Conservation (phyloP, 2,329 filamentous ascomycete species). For the Fusarium multiceps region DNA sequence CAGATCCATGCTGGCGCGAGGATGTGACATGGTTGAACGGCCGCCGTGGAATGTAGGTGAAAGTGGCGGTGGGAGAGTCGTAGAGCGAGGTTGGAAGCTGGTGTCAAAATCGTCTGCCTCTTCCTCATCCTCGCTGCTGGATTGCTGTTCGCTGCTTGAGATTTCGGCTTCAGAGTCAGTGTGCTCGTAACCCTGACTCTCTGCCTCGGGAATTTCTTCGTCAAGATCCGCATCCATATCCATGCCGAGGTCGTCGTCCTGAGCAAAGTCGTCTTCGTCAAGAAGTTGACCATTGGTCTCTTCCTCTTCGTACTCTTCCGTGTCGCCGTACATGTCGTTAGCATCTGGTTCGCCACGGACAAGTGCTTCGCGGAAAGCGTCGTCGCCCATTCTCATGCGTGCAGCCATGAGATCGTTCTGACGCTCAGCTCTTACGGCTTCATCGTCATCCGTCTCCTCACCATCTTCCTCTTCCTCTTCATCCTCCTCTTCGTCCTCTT, state of each 20-base stretch:
- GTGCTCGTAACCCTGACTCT: slow-evolving; percentile 76
- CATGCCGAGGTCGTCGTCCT: slow-evolving; percentile 47
- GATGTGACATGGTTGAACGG: slow-evolving; percentile 43
- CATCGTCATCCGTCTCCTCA: slow-evolving; percentile 55
- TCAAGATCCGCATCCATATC: slow-evolving; percentile 77
- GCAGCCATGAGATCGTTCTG: slow-evolving; percentile 62
- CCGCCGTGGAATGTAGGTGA: slow-evolving; percentile 53
- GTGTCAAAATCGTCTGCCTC: slow-evolving; percentile 48
- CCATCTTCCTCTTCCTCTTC: slow-evolving; percentile 56
- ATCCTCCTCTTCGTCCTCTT: slow-evolving; percentile 56
- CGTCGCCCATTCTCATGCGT: slow-evolving; percentile 67
- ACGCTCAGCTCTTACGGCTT: slow-evolving; percentile 56
- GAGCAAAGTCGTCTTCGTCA: slow-evolving; percentile 69
- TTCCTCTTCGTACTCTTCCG: slow-evolving; percentile 66
- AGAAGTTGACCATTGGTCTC: slow-evolving; percentile 69
- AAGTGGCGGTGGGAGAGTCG: slow-evolving; percentile 49
- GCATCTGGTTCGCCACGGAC: slow-evolving; percentile 62
- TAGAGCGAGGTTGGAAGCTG: slow-evolving; percentile 55
- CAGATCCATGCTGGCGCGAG: slow-evolving; percentile 65
- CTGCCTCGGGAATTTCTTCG: slow-evolving; percentile 75
- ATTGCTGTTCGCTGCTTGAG: slow-evolving; percentile 60
- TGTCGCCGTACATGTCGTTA: slow-evolving; percentile 63
- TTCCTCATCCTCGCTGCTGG: slow-evolving; percentile 50
- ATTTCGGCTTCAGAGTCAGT: slow-evolving; percentile 78
- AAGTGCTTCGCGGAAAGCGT: slow-evolving; percentile 70